These are phyloP conservation scores for Calendula officinalis DNA, from an alignment of 129 eudicot genomes.

Conservation along the genomic window DNA sequence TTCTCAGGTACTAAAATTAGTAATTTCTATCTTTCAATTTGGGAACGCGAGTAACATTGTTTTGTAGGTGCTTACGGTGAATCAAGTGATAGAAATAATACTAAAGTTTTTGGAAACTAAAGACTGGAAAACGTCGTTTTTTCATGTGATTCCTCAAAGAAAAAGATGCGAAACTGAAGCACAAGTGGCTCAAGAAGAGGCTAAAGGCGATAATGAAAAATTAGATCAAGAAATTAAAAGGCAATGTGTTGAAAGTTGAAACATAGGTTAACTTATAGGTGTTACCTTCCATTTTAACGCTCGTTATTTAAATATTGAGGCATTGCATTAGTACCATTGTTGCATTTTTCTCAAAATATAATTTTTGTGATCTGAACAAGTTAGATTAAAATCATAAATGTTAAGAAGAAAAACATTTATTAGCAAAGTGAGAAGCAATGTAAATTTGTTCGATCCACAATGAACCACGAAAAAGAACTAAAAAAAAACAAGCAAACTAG, in stretches of 20 bases:
- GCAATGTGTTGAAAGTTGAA: constrained; percentile 43
- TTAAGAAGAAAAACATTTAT: constrained; percentile 17
- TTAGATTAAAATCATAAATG: neutral
- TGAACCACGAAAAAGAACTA: constrained; percentile 6
- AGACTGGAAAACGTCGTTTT: constrained; percentile 91
- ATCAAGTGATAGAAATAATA: constrained; percentile 93
- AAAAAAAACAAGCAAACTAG: neutral
- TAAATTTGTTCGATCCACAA: constrained; percentile 19
- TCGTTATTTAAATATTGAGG: neutral
- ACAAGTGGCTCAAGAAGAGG: constrained; percentile 33
- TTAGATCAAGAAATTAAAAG: constrained; percentile 49
- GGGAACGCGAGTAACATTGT: too few relatives aligned
- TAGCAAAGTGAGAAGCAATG: constrained; percentile 21
- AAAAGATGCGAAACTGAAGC: constrained; percentile 67
- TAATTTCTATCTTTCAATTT: neutral
- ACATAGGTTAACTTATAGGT: constrained; percentile 11
- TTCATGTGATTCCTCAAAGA: constrained; percentile 81
- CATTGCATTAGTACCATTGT: too few relatives aligned
- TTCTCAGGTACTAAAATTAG: constrained; percentile 60
- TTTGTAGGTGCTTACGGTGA: constrained; percentile 86
- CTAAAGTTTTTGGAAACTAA: constrained; percentile 77
- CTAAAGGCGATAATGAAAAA: constrained; percentile 38
- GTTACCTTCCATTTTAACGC: constrained; percentile 11
- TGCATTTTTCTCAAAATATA: too few relatives aligned
- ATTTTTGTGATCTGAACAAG: neutral